Percentiles rank a stretch among this genome's conserved stretches.
These are phyloP conservation scores for Didymella pomorum DNA, from an alignment of 2,329 filamentous ascomycete species.

Conservation along the genomic window DNA sequence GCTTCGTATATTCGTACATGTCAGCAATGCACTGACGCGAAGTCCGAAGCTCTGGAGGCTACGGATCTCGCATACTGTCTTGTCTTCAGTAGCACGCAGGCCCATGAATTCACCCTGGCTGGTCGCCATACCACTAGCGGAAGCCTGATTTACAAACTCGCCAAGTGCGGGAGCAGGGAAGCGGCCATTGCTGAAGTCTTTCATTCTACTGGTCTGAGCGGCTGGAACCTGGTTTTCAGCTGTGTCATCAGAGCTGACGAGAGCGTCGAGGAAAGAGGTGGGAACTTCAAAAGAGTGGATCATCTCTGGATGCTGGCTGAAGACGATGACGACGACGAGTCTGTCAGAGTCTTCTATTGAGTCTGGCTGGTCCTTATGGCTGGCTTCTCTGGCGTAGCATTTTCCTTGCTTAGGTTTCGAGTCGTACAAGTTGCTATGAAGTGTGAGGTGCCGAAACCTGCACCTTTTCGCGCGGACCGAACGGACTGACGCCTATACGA, in stretches of 20 bases:
- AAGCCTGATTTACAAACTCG: slow-evolving; percentile 40
- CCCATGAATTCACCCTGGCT: slow-evolving; percentile 23
- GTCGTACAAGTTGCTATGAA: background rate
- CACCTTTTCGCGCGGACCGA: background rate
- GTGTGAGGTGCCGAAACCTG: background rate
- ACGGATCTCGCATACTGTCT: slow-evolving; percentile 35
- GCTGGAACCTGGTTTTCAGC: slow-evolving; percentile 45
- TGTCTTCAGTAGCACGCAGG: slow-evolving; percentile 37
- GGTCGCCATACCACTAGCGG: slow-evolving; percentile 26
- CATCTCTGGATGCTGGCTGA: slow-evolving; percentile 39
- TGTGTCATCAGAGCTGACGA: slow-evolving; percentile 42
- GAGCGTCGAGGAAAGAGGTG: slow-evolving; percentile 29
- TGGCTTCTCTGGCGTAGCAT: background rate
- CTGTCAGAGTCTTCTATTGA: slow-evolving; percentile 44
- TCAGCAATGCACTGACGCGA: slow-evolving; percentile 38
- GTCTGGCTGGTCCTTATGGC: background rate
- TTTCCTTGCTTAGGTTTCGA: background rate
- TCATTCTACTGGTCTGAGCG: slow-evolving; percentile 39
- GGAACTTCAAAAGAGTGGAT: slow-evolving; percentile 30
- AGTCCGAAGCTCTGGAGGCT: slow-evolving; percentile 34
- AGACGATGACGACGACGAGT: slow-evolving; percentile 25
- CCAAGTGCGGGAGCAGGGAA: slow-evolving; percentile 45
- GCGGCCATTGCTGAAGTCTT: slow-evolving; percentile 42
- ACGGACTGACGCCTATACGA: no score
- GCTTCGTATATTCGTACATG: slow-evolving; percentile 29